These are phyloP conservation scores for Myriosclerotinia scirpicola DNA, from an alignment of 2,329 filamentous ascomycete species.

Conservation along the genomic window DNA sequence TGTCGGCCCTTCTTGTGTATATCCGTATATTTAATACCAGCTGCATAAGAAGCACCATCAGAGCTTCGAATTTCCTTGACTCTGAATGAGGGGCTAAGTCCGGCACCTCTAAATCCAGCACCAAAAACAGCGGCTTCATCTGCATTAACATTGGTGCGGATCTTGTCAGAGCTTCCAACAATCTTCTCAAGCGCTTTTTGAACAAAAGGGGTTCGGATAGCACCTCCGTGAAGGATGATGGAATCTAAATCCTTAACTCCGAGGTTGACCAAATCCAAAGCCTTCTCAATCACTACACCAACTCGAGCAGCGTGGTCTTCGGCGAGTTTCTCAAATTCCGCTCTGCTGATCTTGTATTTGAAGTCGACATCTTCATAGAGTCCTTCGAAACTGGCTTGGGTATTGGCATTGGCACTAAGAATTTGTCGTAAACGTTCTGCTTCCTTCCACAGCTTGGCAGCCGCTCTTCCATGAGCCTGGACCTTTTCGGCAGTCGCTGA, in stretches of 20 bases:
- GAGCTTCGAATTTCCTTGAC: constrained; percentile 91
- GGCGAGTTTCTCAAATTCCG: constrained; percentile 78
- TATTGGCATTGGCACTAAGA: constrained; percentile 88
- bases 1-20: constrained; percentile 69
- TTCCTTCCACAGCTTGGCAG: constrained; percentile 91
- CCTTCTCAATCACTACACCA: constrained; percentile 66
- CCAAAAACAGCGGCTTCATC: constrained; percentile 97
- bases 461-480: constrained; percentile 74
- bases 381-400: constrained; percentile 77
- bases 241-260: constrained; percentile 77
- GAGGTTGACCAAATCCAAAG: constrained; percentile 71
- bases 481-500: constrained; percentile 63
- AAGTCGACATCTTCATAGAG: constrained; percentile 92
- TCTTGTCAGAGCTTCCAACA: constrained; percentile 70
- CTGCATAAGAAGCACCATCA: constrained; percentile 74
- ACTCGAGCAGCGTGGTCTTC: constrained; percentile 68
- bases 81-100: constrained; percentile 90
- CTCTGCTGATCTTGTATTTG: constrained; percentile 80
- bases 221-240: constrained; percentile 89
- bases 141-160: constrained; percentile 92
- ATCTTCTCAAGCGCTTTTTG: constrained; percentile 82
- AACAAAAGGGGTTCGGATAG: constrained; percentile 88
- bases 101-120: constrained; percentile 89
- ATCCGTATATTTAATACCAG: constrained; percentile 72
- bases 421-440: constrained; percentile 84